Base-by-base conservation (phyloP, 768 basidiomycete genomes). In the Rhizopogon vesiculosus region DNA sequence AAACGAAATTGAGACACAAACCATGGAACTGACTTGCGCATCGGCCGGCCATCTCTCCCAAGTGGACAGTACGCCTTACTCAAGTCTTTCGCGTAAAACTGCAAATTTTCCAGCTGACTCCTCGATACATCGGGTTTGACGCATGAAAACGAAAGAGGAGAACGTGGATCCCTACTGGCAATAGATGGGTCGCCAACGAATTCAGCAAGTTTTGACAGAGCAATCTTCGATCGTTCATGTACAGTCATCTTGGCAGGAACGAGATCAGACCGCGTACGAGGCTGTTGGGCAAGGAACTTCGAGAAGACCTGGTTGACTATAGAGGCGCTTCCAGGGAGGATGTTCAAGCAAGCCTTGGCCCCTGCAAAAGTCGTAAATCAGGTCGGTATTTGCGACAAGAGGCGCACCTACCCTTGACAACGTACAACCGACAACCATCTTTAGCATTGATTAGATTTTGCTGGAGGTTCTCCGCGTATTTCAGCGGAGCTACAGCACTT, bases 81-180 rank as follows among this genome's bases (percentile, higher is more conserved):
- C 19, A 76, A 61, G 19, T 76, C 79, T 51, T 74, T 77, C 12
- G 68, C 66, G 55, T 83, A 86, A 41, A 74, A 69, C 42, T 61
- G 65, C 52, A 87, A 65, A 35, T 72, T 66, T 25, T 83, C 80
- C 0, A 70, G 68, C 63, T 90, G 87, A 15, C 70, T 75, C 64
- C 77, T 71, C 28, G 78, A 66, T 7, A 80, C 69, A 5, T 85
- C 82, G 8, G 72, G 72, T 0, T 84, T 59, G 33, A 87, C 74
- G 60, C 83, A 83, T 10, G 80, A 86, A 62, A 91, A 91, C 7
- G 87, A 89, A 49, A 90, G 71, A 1, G 83, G 73, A 5, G 81
- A 87, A n/a, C 64, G 55, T 10, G 87, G 83, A 61, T 85, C 76
- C 28, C 82, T 78, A 10, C 70, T 64, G 9, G 74, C 73, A 38